phyloP scores from a whole-genome alignment of 805 yeast species.

The Ogataea paradorogensis region DNA sequence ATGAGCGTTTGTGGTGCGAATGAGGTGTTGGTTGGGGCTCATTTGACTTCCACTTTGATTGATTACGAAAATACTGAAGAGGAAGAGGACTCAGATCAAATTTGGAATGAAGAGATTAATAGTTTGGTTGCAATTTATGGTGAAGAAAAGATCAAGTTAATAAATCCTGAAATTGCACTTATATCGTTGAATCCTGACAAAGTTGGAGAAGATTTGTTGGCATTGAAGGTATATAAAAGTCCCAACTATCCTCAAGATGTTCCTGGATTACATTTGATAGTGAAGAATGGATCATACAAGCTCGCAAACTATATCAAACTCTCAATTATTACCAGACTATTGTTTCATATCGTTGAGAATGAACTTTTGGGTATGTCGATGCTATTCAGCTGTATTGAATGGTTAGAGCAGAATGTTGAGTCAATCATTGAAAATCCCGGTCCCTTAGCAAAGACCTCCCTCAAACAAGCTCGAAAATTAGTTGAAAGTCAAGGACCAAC shows the following conservation, averaged over 20 bases:
- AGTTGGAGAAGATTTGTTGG: conserved; percentile 29
- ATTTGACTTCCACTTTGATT: conserved; percentile 41
- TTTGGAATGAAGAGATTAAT: conserved; percentile 77
- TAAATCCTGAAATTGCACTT: conserved; percentile 33
- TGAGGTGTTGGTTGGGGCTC: conserved; percentile 50
- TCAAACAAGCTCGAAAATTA: neutral
- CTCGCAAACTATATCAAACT: conserved; percentile 70
- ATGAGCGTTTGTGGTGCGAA: conserved; percentile 41
- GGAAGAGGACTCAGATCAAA: conserved; percentile 27
- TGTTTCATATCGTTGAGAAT: conserved; percentile 41
- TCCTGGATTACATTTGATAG: conserved; percentile 64
- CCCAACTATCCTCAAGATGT: conserved; percentile 58
- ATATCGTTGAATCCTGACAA: conserved; percentile 35
- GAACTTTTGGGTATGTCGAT: conserved; percentile 66
- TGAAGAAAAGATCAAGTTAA: conserved; percentile 38
- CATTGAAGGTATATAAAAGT: conserved; percentile 44
- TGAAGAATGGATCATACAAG: conserved; percentile 41
- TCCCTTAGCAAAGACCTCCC: conserved; percentile 35
- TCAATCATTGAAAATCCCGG: conserved; percentile 73
- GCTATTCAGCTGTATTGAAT: conserved; percentile 66
- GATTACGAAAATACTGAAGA: conserved; percentile 18
- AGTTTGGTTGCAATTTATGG: conserved; percentile 59
- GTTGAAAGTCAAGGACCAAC: conserved; percentile 1
- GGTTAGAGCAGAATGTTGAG: conserved; percentile 65
- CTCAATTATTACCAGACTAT: conserved; percentile 48